These are phyloP conservation scores for Cladosporium sp. DNA, from an alignment of 2,329 filamentous ascomycete genomes.

Conservation along the genomic window DNA sequence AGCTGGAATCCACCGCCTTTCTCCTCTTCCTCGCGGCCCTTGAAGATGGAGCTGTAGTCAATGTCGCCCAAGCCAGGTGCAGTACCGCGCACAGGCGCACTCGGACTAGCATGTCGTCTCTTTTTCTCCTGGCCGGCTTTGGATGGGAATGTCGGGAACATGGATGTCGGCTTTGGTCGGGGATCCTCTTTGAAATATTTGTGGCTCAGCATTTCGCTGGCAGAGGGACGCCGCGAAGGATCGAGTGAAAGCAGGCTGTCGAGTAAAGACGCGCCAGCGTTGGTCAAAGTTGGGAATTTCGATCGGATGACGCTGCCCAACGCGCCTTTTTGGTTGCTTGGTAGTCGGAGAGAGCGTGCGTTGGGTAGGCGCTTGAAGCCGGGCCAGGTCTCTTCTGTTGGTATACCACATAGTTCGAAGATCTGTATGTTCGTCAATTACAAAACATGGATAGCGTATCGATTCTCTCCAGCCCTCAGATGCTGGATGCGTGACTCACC, in stretches of 20 bases:
- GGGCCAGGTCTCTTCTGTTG: conserved; percentile 78
- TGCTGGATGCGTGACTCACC: conserved; percentile 32
- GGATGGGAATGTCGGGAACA: conserved; percentile 96
- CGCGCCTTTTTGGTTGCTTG: conserved; percentile 40
- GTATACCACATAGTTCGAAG: conserved; percentile 82
- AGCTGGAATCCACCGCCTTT: conserved; percentile 42
- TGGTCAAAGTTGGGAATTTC: conserved; percentile 74
- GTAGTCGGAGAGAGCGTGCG: conserved; percentile 68
- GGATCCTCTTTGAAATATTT: conserved; percentile 86
- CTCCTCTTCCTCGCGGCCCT: conserved; percentile 41
- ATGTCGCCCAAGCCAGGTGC: conserved; percentile 33
- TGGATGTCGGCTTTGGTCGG: conserved; percentile 76
- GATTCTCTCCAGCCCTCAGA: conserved; percentile 23
- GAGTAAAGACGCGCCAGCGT: conserved; percentile 65
- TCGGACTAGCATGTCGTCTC: conserved; percentile 65
- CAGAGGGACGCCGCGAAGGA: conserved; percentile 63
- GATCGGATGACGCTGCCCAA: conserved; percentile 55
- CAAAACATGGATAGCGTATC: conserved; percentile 14
- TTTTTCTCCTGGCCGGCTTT: conserved; percentile 88
- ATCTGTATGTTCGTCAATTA: conserved; percentile 45
- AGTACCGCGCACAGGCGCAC: conserved; percentile 71
- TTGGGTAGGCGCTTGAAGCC: conserved; percentile 82
- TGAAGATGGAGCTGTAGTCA: conserved; percentile 47
- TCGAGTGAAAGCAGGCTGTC: conserved; percentile 66
- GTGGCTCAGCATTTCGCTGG: conserved; percentile 68